These are phyloP conservation scores for Brassica balearica DNA, from an alignment of 441 rosid genomes.

Conservation along the genomic window DNA sequence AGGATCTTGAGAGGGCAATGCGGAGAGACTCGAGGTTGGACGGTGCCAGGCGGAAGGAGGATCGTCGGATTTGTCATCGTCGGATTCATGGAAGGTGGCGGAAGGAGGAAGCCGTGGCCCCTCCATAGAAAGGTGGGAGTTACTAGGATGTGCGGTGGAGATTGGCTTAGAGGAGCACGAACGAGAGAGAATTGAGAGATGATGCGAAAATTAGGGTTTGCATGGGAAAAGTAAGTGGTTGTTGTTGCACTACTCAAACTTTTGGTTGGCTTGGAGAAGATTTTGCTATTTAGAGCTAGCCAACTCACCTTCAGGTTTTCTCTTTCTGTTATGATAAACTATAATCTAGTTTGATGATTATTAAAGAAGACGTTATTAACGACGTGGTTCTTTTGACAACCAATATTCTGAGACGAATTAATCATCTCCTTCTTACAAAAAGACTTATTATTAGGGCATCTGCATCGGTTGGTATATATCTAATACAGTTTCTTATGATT, in stretches of 20 bases:
- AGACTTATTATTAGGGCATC: neutral
- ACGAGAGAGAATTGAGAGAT: constrained; percentile 33
- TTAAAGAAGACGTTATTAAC: neutral
- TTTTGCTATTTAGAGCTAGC: constrained; percentile 35
- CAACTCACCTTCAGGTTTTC: constrained; percentile 29
- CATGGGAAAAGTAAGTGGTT: constrained; percentile 41
- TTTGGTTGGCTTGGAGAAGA: constrained; percentile 36
- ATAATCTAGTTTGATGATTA: neutral
- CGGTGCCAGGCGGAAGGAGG: constrained; percentile 44
- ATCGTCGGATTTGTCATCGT: constrained; percentile 46
- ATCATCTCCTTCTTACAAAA: neutral
- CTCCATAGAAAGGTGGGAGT: constrained; percentile 45
- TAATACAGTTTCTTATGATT: too few relatives aligned
- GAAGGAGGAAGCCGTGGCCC: constrained; percentile 47
- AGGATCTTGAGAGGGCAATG: constrained; percentile 38
- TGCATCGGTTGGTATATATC: too few relatives aligned
- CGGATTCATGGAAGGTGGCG: constrained; percentile 33
- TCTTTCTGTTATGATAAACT: constrained; percentile 28
- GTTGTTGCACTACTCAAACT: constrained; percentile 34
- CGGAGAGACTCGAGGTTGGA: constrained; percentile 43
- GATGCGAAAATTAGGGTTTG: constrained; percentile 46
- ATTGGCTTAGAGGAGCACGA: constrained; percentile 27
- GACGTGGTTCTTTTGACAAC: neutral
- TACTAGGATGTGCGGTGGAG: constrained; percentile 36
- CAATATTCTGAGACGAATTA: neutral